phyloP scores from a whole-genome alignment of 768 basidiomycete genomes.

The Inosperma sp. region DNA sequence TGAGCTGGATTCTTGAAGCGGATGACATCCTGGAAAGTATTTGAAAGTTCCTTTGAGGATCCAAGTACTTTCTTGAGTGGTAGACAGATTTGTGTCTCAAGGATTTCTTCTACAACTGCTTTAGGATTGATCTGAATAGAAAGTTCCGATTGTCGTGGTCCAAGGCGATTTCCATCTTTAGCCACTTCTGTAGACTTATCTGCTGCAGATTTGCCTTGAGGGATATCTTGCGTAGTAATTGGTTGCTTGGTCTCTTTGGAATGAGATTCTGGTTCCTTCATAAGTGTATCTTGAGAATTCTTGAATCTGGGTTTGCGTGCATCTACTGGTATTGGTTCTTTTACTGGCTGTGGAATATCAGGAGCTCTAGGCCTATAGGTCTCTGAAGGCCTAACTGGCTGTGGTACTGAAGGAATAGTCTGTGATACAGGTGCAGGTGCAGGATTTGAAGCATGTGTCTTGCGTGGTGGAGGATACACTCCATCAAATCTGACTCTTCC shows the following conservation, averaged over 20 bases:
- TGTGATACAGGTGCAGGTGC: not conserved
- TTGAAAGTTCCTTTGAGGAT: slow-evolving; percentile 8
- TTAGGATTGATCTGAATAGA: slow-evolving; percentile 8
- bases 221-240: not conserved
- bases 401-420: no score
- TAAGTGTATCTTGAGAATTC: not conserved
- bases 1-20: not conserved
- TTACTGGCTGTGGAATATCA: not conserved
- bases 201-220: not conserved
- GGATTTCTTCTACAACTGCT: slow-evolving; percentile 4
- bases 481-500: not conserved
- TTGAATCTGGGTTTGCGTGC: not conserved
- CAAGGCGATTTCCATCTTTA: not conserved
- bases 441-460: not conserved
- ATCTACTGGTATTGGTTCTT: not conserved
- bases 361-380: no score
- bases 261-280: not conserved
- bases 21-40: not conserved
- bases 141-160: slow-evolving; percentile 11
- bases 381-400: no score
- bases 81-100: slow-evolving; percentile 4
- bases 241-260: not conserved
- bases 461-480: not conserved
- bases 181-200: not conserved
- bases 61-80: slow-evolving; percentile 9